Evolutionary conservation across 2,329 filamentous ascomycete species (phyloP).

Genomic region (Botryotinia convoluta): DNA sequence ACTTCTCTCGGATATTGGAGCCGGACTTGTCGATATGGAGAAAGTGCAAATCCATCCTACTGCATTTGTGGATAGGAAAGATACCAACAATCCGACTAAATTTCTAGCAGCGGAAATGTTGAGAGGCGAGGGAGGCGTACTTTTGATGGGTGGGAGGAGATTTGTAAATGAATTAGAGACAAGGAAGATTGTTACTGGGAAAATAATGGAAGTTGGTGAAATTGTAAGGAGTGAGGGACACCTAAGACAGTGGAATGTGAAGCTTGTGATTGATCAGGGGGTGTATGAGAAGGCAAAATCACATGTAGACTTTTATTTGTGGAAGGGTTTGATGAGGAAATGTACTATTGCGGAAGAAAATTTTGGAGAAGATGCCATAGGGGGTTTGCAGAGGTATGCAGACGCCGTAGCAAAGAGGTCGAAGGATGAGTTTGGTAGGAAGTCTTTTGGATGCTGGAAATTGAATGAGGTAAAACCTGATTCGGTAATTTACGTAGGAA

Average conservation of each 20-base stretch:
- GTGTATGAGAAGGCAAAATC: slow-evolving; percentile 50
- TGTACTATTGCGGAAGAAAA: slow-evolving; percentile 52
- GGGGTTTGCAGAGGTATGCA: slow-evolving; percentile 50
- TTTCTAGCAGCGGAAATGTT: slow-evolving; percentile 63
- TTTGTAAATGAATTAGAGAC: slow-evolving; percentile 65
- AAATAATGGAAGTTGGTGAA: slow-evolving; percentile 45
- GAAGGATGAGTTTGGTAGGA: slow-evolving; percentile 48
- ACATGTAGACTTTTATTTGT: slow-evolving; percentile 62
- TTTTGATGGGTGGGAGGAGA: slow-evolving; percentile 50
- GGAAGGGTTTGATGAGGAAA: slow-evolving; percentile 59
- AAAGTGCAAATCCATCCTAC: slow-evolving; percentile 63
- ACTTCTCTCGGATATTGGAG: slow-evolving; percentile 43
- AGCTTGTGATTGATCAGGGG: slow-evolving; percentile 58
- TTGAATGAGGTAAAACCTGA: slow-evolving; percentile 50
- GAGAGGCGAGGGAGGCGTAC: slow-evolving; percentile 59
- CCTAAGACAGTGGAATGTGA: slow-evolving; percentile 56
- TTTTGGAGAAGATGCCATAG: slow-evolving; percentile 37
- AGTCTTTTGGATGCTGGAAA: slow-evolving; percentile 54
- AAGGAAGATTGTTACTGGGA: slow-evolving; percentile 53
- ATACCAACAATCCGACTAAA: slow-evolving; percentile 49
- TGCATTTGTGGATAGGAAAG: slow-evolving; percentile 57
- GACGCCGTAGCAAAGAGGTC: slow-evolving; percentile 42
- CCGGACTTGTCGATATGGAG: slow-evolving; percentile 46
- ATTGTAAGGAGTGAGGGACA: slow-evolving; percentile 23
- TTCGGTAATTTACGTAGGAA: slow-evolving; percentile 55